A percentile compares a stretch with the other conserved stretches of the same genome.
phyloP scores from a whole-genome alignment of 2,329 filamentous ascomycete species.

The Trichoderma atrobrunneum region DNA sequence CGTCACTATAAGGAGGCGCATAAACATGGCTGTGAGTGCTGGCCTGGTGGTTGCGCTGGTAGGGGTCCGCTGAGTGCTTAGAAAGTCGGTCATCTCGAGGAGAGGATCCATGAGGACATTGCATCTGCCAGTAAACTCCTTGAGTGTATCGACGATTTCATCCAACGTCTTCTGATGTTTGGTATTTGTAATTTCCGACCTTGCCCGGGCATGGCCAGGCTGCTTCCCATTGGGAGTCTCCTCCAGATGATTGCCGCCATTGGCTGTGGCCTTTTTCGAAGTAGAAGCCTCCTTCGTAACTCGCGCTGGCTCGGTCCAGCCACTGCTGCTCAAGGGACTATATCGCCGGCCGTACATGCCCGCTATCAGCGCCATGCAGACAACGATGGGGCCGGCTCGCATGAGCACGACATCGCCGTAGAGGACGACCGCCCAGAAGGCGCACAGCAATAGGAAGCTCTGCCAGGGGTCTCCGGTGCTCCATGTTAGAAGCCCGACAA shows the following conservation, averaged over 20 bases:
- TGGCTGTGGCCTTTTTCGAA: constrained; percentile 21
- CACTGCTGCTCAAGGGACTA: constrained; percentile 84
- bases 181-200: constrained; percentile 60
- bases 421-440: constrained; percentile 81
- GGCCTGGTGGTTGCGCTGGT: constrained; percentile 89
- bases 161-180: constrained; percentile 92
- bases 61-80: constrained; percentile 85
- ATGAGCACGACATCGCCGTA: constrained; percentile 84
- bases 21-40: constrained; percentile 82
- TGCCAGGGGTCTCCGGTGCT: constrained; percentile 93
- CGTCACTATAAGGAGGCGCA: constrained; percentile 82
- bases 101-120: constrained; percentile 90
- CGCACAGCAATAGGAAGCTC: constrained; percentile 83
- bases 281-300: constrained; percentile 31
- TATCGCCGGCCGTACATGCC: constrained; percentile 92
- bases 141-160: constrained; percentile 92
- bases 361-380: constrained; percentile 75
- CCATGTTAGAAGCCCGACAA: constrained; percentile 87
- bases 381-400: constrained; percentile 77
- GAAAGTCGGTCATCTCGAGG: constrained; percentile 83
- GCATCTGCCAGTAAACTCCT: constrained; percentile 85
- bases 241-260: constrained; percentile 28
- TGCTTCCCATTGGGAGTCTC: constrained; percentile 29
- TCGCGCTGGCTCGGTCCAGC: constrained; percentile 57
- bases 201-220: constrained; percentile 42